A percentile compares a stretch with the other conserved stretches of the same genome.
phyloP scores from a whole-genome alignment of 805 yeast genomes.

The Zygosaccharomyces bailii region DNA sequence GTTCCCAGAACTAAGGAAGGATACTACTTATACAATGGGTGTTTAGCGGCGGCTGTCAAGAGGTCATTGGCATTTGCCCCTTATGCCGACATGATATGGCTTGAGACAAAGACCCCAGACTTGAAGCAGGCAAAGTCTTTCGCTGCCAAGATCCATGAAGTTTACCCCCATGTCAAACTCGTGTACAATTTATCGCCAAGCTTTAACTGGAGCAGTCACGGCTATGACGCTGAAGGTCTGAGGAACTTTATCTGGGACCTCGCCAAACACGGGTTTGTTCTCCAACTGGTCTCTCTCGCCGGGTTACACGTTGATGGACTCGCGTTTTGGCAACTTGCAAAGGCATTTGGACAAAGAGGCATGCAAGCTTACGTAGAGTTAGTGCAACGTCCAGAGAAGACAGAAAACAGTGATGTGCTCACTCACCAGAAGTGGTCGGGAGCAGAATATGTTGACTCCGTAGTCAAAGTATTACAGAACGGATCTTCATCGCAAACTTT shows the following conservation, averaged over 20 bases:
- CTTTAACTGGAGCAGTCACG: constrained; percentile 59
- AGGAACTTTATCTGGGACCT: constrained; percentile 50
- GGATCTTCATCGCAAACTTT: constrained; percentile 43
- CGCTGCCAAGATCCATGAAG: constrained; percentile 45
- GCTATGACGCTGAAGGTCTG: constrained; percentile 46
- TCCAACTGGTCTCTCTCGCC: constrained; percentile 59
- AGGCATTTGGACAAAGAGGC: constrained; percentile 48
- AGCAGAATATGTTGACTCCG: constrained; percentile 49
- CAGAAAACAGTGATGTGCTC: constrained; percentile 47
- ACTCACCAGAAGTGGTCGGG: constrained; percentile 66
- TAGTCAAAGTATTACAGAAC: constrained; percentile 41
- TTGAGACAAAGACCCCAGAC: constrained; percentile 60
- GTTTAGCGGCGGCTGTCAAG: constrained; percentile 52
- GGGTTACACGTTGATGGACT: constrained; percentile 55
- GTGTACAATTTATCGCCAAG: constrained; percentile 61
- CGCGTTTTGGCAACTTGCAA: constrained; percentile 49
- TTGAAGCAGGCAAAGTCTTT: constrained; percentile 47
- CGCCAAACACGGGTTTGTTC: constrained; percentile 53
- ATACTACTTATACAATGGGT: constrained; percentile 46
- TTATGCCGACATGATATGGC: constrained; percentile 57
- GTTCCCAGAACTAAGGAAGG: constrained; percentile 59
- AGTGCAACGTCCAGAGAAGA: constrained; percentile 48
- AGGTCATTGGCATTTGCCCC: constrained; percentile 55
- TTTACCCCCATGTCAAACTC: constrained; percentile 50
- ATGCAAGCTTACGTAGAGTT: constrained; percentile 57